phyloP scores from a whole-genome alignment of 768 basidiomycete species.

The Heimioporus sp. region DNA sequence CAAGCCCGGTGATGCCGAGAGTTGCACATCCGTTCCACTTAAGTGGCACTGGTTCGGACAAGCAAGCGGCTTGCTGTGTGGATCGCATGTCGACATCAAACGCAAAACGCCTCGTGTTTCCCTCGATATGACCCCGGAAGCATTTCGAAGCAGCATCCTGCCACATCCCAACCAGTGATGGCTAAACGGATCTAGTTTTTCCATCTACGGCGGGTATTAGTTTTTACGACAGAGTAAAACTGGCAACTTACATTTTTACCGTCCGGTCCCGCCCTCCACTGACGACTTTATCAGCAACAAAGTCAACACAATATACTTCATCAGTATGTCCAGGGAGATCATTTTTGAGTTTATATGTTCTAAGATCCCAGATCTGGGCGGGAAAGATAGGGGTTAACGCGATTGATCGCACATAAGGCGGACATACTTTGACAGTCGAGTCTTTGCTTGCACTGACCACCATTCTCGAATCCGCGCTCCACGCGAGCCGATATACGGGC shows the following conservation, averaged over 20 bases:
- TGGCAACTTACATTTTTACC: conserved; percentile 80
- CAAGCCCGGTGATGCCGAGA: no score
- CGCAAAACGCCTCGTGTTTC: not conserved
- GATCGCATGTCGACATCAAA: not conserved
- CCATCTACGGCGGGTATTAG: conserved; percentile 23
- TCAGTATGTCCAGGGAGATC: conserved; percentile 97
- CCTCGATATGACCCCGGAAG: not conserved
- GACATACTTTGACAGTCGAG: conserved; percentile 84
- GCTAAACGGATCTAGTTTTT: conserved; percentile 22
- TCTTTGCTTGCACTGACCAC: conserved; percentile 95
- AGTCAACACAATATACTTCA: conserved; percentile 98
- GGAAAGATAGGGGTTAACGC: not conserved
- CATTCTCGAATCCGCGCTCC: conserved; percentile 92
- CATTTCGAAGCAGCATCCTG: not conserved
- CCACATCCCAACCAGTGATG: not conserved
- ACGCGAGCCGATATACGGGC: conserved; percentile 90
- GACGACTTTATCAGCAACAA: conserved; percentile 98
- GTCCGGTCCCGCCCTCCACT: conserved; percentile 92
- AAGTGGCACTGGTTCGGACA: not conserved
- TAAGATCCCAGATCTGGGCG: conserved; percentile 87
- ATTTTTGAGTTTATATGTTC: conserved; percentile 91
- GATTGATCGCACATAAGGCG: not conserved
- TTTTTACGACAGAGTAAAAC: not conserved
- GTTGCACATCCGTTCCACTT: not conserved
- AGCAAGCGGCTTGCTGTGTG: not conserved